phyloP scores from a whole-genome alignment of 164 flowering plant genomes.

The Santalum album region DNA sequence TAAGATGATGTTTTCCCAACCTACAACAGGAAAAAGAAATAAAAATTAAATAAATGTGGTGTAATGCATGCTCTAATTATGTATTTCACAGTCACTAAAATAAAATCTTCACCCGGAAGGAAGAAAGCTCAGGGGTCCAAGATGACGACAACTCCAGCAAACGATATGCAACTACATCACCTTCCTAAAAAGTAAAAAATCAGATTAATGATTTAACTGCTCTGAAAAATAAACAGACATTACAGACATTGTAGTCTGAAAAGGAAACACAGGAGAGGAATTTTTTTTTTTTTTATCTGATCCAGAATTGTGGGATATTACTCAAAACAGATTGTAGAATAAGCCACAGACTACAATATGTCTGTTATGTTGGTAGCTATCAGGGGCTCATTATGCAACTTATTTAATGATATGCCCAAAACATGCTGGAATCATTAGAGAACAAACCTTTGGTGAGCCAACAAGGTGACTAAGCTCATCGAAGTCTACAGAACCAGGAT shows the following conservation, averaged over 20 bases:
- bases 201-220: neutral
- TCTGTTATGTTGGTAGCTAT: no score
- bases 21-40: constrained; percentile 23
- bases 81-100: neutral
- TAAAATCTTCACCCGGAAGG: constrained; percentile 53
- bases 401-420: neutral
- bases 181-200: constrained; percentile 45
- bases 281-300: no score
- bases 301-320: no score
- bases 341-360: no score
- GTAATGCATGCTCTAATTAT: neutral
- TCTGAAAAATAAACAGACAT: no score
- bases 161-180: constrained; percentile 83
- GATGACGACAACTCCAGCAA: constrained; percentile 78
- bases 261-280: no score
- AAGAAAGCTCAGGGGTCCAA: constrained; percentile 83
- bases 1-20: constrained; percentile 62
- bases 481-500: constrained; percentile 30
- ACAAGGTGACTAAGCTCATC: constrained; percentile 49
- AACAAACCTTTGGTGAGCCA: constrained; percentile 57
- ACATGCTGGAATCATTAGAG: neutral
- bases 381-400: neutral
- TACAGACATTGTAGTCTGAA: no score
- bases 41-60: neutral
- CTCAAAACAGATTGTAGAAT: no score